Base-by-base conservation (phyloP, 495 filamentous ascomycete genomes). In the Cryomyces minteri region DNA sequence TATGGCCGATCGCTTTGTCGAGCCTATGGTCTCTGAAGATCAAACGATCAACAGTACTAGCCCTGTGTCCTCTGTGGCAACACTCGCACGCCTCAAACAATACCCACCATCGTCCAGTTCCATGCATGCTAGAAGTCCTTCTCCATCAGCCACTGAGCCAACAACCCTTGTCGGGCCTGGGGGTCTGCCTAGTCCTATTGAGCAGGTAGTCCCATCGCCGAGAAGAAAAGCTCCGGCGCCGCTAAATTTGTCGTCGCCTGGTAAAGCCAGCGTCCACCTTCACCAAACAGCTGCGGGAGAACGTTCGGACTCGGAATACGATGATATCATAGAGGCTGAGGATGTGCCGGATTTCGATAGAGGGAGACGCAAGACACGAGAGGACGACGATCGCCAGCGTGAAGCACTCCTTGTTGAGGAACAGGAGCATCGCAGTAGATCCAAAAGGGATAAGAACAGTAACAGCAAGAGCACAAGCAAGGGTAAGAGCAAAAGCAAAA, bases 141-240 rank as follows among this genome's bases (percentile, higher is more conserved):
- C 55, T 7, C 42, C 58, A 10, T 54, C 55, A 6, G 40, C 58
- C 5, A 60, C 55, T 5, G 48, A 60, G 44, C 53, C 57, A 14
- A 60, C 57, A n/a, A 55, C 57, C 2, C 41, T 56, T 6, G 31
- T 56, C n/a, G 55, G 53, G 6, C 33, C 41, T 12, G 47, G 52
- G 43, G 47, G 45, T 4, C 55, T 59, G 30, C 53, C 48, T 4
- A 12, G 48, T 10, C 55, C 52, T 34, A 37, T 30, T 42, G 44
- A 30, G 42, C 54, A 50, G 41, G 46, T 44, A 31, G 12, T 47
- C 10, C 55, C 55, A 46, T 47, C 57, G 11, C 47, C 54, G 12
- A 51, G 86, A 46, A 94, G 90, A 61, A 70, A 80, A 25, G 87
- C 88, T 5, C 88, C 88, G 31, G 80, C 84, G 11, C 88, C 88